Percentiles rank a stretch among this genome's conserved stretches.
phyloP scores from a whole-genome alignment of 495 filamentous ascomycete species.

The Platismatia glauca region DNA sequence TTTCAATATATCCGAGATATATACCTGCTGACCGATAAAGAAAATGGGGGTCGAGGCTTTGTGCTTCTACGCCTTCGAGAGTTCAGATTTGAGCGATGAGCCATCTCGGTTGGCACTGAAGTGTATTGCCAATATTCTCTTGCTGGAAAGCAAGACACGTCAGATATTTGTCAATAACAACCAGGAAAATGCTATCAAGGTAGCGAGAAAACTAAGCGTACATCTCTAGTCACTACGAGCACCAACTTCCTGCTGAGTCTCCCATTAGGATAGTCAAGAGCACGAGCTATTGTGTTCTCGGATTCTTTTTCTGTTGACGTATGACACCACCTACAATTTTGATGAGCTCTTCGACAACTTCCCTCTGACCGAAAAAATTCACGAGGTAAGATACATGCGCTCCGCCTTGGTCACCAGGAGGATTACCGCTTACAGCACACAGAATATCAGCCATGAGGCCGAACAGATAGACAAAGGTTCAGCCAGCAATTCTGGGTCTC shows the following conservation, averaged over 20 bases:
- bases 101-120: slow-evolving; percentile 71
- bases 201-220: slow-evolving; percentile 63
- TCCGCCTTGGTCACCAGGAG: neutral
- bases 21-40: neutral
- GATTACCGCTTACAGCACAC: slow-evolving; percentile 4
- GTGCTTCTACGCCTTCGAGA: slow-evolving; percentile 58
- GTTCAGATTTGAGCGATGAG: slow-evolving; percentile 43
- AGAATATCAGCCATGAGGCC: slow-evolving; percentile 64
- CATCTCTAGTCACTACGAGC: neutral
- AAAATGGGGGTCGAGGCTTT: slow-evolving; percentile 66
- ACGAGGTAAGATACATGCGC: slow-evolving; percentile 35
- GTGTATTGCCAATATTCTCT: slow-evolving; percentile 78
- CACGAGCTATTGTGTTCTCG: slow-evolving; percentile 83
- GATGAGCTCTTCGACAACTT: slow-evolving; percentile 59
- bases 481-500: slow-evolving; percentile 36
- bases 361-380: slow-evolving; percentile 60
- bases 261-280: slow-evolving; percentile 59
- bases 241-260: neutral
- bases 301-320: slow-evolving; percentile 80
- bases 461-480: slow-evolving; percentile 14
- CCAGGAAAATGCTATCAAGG: slow-evolving; percentile 60
- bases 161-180: slow-evolving; percentile 76
- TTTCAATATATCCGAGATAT: neutral
- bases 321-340: slow-evolving; percentile 64
- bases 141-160: slow-evolving; percentile 61